Percentiles rank a stretch among this genome's conserved stretches.
phyloP scores from a whole-genome alignment of 2,329 filamentous ascomycete genomes.

The Trichoderma sp. region DNA sequence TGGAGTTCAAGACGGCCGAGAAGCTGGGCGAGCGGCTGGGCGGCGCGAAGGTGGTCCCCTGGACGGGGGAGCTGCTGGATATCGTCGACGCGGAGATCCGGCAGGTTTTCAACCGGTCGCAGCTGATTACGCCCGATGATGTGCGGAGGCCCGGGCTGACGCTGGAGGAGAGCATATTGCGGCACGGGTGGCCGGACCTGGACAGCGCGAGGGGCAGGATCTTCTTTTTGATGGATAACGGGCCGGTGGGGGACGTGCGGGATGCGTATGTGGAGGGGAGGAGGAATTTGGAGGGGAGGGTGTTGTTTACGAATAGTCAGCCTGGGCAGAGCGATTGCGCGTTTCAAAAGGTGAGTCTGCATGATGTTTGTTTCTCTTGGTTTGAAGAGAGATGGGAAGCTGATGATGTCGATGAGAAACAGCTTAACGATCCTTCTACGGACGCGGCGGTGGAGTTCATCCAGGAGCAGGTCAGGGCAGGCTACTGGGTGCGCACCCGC shows the following conservation, averaged over 20 bases:
- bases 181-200: constrained; percentile 52
- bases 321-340: constrained; percentile 51
- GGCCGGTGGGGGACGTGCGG: constrained; percentile 44
- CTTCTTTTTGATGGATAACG: constrained; percentile 56
- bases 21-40: constrained; percentile 32
- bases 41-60: constrained; percentile 45
- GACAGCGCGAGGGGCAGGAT: constrained; percentile 48
- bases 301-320: constrained; percentile 52
- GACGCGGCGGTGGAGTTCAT: constrained; percentile 44
- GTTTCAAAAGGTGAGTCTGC: constrained; percentile 45
- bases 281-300: constrained; percentile 46
- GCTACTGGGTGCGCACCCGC: constrained; percentile 53
- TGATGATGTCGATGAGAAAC: no score
- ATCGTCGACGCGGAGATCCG: constrained; percentile 52
- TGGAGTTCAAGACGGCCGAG: constrained; percentile 50
- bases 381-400: neutral
- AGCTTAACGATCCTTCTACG: constrained; percentile 49
- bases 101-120: constrained; percentile 43
- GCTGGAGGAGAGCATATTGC: constrained; percentile 50
- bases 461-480: constrained; percentile 47
- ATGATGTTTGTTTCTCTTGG: neutral
- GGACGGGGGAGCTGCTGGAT: constrained; percentile 47
- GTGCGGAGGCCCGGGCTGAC: constrained; percentile 46
- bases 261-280: constrained; percentile 43
- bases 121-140: constrained; percentile 53